A percentile compares a stretch with the other conserved stretches of the same genome.
Evolutionary conservation across 1,284 basidiomycete species (phyloP).

Genomic region (Sporisorium exsertum): DNA sequence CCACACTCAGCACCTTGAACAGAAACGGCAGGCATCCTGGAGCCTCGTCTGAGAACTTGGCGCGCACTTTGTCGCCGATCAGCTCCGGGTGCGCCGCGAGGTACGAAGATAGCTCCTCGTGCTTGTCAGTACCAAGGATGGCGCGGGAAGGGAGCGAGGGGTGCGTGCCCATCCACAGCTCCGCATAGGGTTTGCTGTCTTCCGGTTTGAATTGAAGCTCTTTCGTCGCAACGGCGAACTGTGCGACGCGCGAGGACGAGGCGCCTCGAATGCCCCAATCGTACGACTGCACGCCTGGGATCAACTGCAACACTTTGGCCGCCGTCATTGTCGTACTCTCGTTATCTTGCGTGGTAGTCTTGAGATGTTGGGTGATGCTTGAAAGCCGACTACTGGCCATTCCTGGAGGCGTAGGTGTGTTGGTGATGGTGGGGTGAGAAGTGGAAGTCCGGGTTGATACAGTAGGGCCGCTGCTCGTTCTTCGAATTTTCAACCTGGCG

Average conservation of each 20-base stretch:
- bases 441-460: neutral
- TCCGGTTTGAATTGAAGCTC: constrained; percentile 44
- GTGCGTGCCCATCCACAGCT: constrained; percentile 96
- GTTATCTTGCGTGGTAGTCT: too few species aligned
- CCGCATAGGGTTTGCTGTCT: constrained; percentile 60
- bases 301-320: constrained; percentile 50
- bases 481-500: neutral
- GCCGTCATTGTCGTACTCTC: too few species aligned
- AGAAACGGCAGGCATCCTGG: constrained; percentile 61
- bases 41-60: constrained; percentile 37
- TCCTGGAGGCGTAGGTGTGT: too few species aligned
- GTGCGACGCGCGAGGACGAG: constrained; percentile 50
- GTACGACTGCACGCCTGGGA: constrained; percentile 66
- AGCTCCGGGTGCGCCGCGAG: constrained; percentile 51
- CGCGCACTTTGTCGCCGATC: constrained; percentile 40
- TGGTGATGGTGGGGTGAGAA: neutral
- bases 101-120: constrained; percentile 37
- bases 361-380: constrained; percentile 12
- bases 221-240: constrained; percentile 52
- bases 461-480: neutral
- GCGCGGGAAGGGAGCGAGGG: constrained; percentile 84
- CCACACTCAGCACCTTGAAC: constrained; percentile 78
- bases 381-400: constrained; percentile 9
- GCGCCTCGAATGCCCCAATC: constrained; percentile 65
- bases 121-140: constrained; percentile 1